Percentiles rank a stretch among this genome's conserved stretches.
phyloP scores from a whole-genome alignment of 495 filamentous ascomycete genomes.

The Xylaria flabelliformis region DNA sequence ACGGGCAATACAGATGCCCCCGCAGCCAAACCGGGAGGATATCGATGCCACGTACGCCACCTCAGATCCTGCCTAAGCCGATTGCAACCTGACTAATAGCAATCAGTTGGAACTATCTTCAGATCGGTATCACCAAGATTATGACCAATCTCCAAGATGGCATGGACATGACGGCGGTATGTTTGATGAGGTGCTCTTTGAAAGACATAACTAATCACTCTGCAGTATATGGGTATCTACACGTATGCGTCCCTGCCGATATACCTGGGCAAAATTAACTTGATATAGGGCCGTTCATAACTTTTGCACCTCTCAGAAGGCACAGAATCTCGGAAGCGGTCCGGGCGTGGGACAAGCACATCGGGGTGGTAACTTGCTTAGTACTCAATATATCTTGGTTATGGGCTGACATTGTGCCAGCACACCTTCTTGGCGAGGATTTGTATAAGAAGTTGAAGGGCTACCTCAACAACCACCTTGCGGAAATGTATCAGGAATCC shows the following conservation, averaged over 20 bases:
- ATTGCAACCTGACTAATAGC: conserved; percentile 35
- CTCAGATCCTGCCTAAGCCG: neutral
- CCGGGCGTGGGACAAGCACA: conserved; percentile 61
- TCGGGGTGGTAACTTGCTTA: conserved; percentile 69
- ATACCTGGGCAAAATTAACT: conserved; percentile 33
- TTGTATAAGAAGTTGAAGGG: conserved; percentile 88
- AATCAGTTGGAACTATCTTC: conserved; percentile 84
- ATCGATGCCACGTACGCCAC: conserved; percentile 77
- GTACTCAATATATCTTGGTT: conserved; percentile 1
- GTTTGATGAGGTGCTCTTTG: conserved; percentile 39
- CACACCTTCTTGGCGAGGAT: conserved; percentile 94
- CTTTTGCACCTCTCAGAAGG: conserved; percentile 98
- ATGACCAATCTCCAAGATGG: conserved; percentile 91
- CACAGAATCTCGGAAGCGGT: conserved; percentile 55
- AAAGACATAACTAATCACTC: conserved; percentile 26
- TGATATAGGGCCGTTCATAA: conserved; percentile 85
- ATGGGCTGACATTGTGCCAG: conserved; percentile 49
- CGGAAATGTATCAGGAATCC: conserved; percentile 68
- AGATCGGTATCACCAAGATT: conserved; percentile 85
- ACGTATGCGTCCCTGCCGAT: conserved; percentile 64
- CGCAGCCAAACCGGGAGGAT: conserved; percentile 77
- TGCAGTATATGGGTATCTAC: conserved; percentile 95
- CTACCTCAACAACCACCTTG: conserved; percentile 81
- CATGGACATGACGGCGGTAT: conserved; percentile 87
- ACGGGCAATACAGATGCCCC: conserved; percentile 46